Conservation (phyloP, 345 rosid species). For the Dovyalis caffra region DNA sequence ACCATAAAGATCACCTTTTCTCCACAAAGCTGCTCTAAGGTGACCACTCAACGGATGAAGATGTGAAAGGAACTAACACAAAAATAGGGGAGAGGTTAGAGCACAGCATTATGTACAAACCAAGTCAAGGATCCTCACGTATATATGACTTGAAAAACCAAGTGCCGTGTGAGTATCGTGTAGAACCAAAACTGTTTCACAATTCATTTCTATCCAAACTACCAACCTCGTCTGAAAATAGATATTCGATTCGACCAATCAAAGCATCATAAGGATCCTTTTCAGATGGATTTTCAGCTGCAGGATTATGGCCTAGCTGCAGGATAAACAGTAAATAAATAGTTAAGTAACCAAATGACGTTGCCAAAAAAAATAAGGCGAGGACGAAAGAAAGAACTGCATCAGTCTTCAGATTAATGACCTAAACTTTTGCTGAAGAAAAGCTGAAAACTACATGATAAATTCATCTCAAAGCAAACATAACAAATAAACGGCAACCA, state of each 20-base stretch:
- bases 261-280: constrained; percentile 65
- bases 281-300: constrained; percentile 43
- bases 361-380: background rate
- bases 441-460: background rate
- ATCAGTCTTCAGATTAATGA: background rate
- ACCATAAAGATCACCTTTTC: constrained; percentile 60
- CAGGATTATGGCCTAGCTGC: constrained; percentile 69
- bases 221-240: constrained; percentile 82
- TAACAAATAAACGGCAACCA: background rate
- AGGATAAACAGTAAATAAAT: constrained; percentile 11
- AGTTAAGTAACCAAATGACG: background rate
- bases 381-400: background rate
- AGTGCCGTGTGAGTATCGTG: no score
- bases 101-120: background rate
- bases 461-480: background rate
- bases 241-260: constrained; percentile 43
- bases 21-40: constrained; percentile 66
- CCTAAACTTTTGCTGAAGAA: background rate
- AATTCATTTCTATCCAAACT: background rate
- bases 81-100: constrained; percentile 3
- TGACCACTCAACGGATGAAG: constrained; percentile 74
- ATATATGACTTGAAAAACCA: no score
- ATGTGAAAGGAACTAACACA: constrained; percentile 61
- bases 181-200: background rate
- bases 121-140: no score